A percentile compares a stretch with the other conserved stretches of the same genome.
Conservation (phyloP, 495 filamentous ascomycete genomes). For the Cryomyces antarcticus region DNA sequence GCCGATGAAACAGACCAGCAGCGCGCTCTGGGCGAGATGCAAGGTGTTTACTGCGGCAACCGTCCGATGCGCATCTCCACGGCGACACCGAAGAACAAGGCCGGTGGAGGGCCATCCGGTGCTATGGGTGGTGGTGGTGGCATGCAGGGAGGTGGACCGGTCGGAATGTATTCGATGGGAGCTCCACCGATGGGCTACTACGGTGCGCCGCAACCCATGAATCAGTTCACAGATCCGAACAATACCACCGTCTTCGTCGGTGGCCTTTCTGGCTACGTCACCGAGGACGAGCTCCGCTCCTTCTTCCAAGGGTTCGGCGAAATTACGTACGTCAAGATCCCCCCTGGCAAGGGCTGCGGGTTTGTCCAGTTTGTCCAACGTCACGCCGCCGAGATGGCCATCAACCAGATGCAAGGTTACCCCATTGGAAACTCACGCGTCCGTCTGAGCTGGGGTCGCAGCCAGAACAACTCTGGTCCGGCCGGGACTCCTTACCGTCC, state of each 20-base stretch:
- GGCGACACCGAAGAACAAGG: constrained; percentile 90
- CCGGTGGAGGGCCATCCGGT: constrained; percentile 30
- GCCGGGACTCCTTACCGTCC: constrained; percentile 95
- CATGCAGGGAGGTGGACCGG: constrained; percentile 20
- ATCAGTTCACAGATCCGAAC: constrained; percentile 99
- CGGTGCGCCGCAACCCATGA: constrained; percentile 84
- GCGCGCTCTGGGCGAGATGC: constrained; percentile 89
- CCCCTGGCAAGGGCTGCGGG: constrained; percentile 94
- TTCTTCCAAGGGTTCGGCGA: constrained; percentile 99
- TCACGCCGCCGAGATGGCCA: constrained; percentile 98
- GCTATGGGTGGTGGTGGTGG: constrained; percentile 18
- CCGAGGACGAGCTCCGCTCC: constrained; percentile 94
- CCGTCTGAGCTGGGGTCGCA: constrained; percentile 89
- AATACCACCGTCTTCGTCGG: constrained; percentile 99
- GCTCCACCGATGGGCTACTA: constrained; percentile 66
- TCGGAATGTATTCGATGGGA: constrained; percentile 43
- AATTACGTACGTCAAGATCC: constrained; percentile 99
- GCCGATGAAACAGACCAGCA: constrained; percentile 88
- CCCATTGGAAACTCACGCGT: constrained; percentile 98
- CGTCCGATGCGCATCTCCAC: constrained; percentile 97
- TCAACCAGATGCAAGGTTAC: constrained; percentile 99
- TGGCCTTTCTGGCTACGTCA: constrained; percentile 93
- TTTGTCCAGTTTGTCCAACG: constrained; percentile 99
- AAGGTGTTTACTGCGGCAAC: constrained; percentile 98
- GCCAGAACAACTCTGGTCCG: constrained; percentile 96